phyloP scores from a whole-genome alignment of 2,329 filamentous ascomycete species.

The Colletotrichum eremochloae region DNA sequence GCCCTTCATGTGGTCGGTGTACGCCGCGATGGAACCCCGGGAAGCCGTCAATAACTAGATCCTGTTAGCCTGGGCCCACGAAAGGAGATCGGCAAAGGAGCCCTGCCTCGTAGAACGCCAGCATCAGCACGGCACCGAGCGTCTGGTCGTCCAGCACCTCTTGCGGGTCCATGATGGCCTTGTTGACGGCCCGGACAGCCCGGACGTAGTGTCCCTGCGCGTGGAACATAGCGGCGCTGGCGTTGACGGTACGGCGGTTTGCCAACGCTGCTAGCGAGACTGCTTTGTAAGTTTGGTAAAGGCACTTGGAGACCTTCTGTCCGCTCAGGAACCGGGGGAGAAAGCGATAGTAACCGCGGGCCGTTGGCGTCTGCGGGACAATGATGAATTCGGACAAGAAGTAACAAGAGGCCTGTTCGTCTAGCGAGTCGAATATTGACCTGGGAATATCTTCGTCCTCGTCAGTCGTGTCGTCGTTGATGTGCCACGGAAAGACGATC shows the following conservation, averaged over 20 bases:
- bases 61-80: neutral
- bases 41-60: conserved; percentile 41
- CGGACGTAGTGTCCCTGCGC: conserved; percentile 42
- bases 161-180: conserved; percentile 40
- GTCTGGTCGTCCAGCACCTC: conserved; percentile 41
- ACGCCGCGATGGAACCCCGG: conserved; percentile 42
- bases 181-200: conserved; percentile 41
- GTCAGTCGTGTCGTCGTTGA: conserved; percentile 21
- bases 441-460: conserved; percentile 37
- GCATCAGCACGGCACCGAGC: conserved; percentile 40
- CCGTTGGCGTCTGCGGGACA: conserved; percentile 23
- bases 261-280: conserved; percentile 41
- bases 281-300: conserved; percentile 40
- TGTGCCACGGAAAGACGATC: conserved; percentile 27
- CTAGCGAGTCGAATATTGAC: conserved; percentile 36
- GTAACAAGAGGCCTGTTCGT: conserved; percentile 42
- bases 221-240: conserved; percentile 23
- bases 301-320: conserved; percentile 39
- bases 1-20: conserved; percentile 45
- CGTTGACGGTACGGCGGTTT: conserved; percentile 24
- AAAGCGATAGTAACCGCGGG: conserved; percentile 41
- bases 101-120: conserved; percentile 42
- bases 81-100: neutral
- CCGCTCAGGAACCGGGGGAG: conserved; percentile 39
- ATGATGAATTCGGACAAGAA: conserved; percentile 43